Percentiles rank a stretch among this genome's conserved stretches.
Evolutionary conservation across 805 yeast genomes (phyloP).

Genomic region (Clavispora phyllophila): DNA sequence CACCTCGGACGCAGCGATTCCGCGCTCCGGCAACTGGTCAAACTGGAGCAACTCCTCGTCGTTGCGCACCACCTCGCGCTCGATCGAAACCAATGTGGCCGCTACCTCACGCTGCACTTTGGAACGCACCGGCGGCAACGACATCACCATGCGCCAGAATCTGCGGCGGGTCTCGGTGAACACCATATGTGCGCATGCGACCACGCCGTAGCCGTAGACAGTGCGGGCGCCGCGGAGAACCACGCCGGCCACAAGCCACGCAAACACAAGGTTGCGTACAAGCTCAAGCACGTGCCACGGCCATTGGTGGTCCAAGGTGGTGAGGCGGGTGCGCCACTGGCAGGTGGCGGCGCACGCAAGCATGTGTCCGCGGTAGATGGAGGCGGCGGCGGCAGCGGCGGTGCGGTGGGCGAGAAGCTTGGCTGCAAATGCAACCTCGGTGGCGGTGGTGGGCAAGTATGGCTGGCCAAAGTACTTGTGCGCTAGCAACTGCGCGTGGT

Average conservation of each 20-base stretch:
- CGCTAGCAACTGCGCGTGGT: constrained; percentile 2
- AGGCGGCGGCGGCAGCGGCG: not conserved
- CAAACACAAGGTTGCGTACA: not conserved
- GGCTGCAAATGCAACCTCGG: not conserved
- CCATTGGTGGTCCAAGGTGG: not conserved
- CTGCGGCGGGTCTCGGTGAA: constrained; percentile 2
- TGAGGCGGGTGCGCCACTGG: not conserved
- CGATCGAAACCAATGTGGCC: constrained; percentile 45
- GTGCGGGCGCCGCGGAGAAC: not conserved
- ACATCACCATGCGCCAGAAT: constrained; percentile 12
- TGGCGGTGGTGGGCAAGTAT: constrained; percentile 14
- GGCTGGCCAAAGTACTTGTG: constrained; percentile 20
- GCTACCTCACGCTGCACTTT: constrained; percentile 60
- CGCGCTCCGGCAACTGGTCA: constrained; percentile 52
- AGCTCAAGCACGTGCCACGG: not conserved
- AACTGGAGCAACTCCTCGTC: constrained; percentile 43
- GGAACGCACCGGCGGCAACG: constrained; percentile 48
- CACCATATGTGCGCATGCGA: constrained; percentile 1
- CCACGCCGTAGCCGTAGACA: constrained; percentile 17
- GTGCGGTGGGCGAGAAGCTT: not conserved
- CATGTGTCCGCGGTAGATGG: not conserved
- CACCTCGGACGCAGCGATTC: constrained; percentile 47
- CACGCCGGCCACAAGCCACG: not conserved
- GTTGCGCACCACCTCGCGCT: constrained; percentile 52
- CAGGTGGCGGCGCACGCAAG: not conserved